Conservation (phyloP, 2,329 filamentous ascomycete genomes). For the Fusarium miscanthi region DNA sequence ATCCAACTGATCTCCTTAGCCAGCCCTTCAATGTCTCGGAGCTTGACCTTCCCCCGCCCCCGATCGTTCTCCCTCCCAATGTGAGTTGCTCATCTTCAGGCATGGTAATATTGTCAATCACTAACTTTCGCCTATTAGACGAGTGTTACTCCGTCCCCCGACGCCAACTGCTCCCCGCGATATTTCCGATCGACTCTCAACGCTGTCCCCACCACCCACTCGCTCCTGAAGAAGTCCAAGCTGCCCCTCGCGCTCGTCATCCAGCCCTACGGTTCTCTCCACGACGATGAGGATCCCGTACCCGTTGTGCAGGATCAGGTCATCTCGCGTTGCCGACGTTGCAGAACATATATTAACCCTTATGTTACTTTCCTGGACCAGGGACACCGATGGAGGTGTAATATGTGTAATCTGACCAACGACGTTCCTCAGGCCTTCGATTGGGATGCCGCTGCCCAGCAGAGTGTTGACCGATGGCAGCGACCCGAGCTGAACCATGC, state of each 20-base stretch:
- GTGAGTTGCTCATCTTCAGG: conserved; percentile 65
- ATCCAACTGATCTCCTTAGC: conserved; percentile 89
- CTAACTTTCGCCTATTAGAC: conserved; percentile 67
- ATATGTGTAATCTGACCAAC: conserved; percentile 99
- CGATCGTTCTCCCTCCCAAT: conserved; percentile 90
- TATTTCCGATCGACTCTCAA: conserved; percentile 97
- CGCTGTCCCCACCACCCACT: conserved; percentile 90
- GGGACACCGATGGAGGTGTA: conserved; percentile 97
- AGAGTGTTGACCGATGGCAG: conserved; percentile 91
- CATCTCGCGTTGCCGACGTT: conserved; percentile 95
- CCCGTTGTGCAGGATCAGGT: conserved; percentile 96
- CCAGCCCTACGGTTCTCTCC: conserved; percentile 91
- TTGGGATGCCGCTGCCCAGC: conserved; percentile 93
- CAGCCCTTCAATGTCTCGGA: conserved; percentile 96
- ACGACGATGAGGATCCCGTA: conserved; percentile 90
- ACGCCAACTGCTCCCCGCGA: conserved; percentile 91
- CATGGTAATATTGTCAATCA: not conserved
- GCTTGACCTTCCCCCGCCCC: conserved; percentile 89
- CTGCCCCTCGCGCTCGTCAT: conserved; percentile 96
- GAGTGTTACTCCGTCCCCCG: conserved; percentile 89
- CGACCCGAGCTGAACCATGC: conserved; percentile 92
- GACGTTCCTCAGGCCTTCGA: conserved; percentile 99
- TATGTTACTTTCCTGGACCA: conserved; percentile 97
- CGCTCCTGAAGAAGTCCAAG: conserved; percentile 94
- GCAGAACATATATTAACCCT: conserved; percentile 96